Evolutionary conservation across 768 basidiomycete genomes (phyloP), one percentile per base, ranked within the genome.

Genomic region (Hysterangium stoloniferum): DNA sequence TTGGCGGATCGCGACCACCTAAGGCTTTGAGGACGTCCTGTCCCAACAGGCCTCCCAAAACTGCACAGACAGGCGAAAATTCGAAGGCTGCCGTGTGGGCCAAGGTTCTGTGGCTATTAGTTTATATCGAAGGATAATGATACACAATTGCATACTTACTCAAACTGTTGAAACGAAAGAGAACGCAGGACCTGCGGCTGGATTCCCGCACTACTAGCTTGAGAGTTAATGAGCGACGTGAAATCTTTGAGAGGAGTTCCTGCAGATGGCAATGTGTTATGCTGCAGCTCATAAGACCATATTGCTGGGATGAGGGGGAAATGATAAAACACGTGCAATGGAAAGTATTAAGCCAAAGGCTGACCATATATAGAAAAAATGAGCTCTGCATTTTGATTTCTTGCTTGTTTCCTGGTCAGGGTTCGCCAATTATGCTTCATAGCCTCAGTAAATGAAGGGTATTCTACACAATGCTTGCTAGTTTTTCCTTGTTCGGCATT

Each of bases 11-110:
- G 45, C 91, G 84, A 50, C 84, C 89, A 49, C 84, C 86, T 33
- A 98, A 74, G 0, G 90, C 81, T 64, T 96, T 93, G 34, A 99
- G 72, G 45, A 97, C 84, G 63, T 99, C 96, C 64, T 98, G 96
- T 1, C 84, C 94, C 12, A 98, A 70, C 68, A 98, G 78, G 20
- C 96, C 96, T 24, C 96, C 96, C 33, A 99, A 75, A 31, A 99
- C 86, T 1, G 96, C 96, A 62, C 92, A 90, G 1, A 92, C 83
- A 0, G 96, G 92, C 0, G 92, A 85, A 68, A 97, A 90, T 62
- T 95, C 92, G 63, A 86, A 81, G 17, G 69, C 66, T 6, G 89
- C 84, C n/a, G 84, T 81, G 12, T 70, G 74, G 4, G 82, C 71
- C 35, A 86, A 52, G 20, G 32, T 20, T 20, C 20, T 43, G 25